Evolutionary conservation across 2,329 filamentous ascomycete genomes (phyloP), one percentile per base, ranked within the genome.

Genomic region (Cladosporium sp.): DNA sequence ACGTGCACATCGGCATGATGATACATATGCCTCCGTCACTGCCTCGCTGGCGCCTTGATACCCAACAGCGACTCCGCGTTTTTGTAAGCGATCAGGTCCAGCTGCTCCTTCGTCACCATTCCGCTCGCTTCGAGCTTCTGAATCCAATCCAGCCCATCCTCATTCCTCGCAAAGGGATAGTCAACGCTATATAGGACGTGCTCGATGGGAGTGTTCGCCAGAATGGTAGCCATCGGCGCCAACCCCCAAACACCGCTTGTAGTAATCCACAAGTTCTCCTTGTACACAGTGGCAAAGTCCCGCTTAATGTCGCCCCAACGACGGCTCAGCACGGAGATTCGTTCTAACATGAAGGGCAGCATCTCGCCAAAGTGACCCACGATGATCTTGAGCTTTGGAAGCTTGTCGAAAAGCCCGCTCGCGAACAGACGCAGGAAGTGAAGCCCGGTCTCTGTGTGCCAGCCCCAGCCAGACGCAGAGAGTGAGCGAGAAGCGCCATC

Each of bases 131-230:
- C 68, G 37, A 83, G 63, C 58, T 78, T 74, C 54, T 73, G 61
- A 14, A 82, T 64, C 63, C 76, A 84, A 31, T 66, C 67, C 50
- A 72, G 61, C 0, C 79, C 81, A 11, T 73, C 72, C 53, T 76
- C 72, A 50, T 75, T 82, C 49, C 63, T 69, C 50, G 70, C 71
- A 52, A 82, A 83, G 0, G 80, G 81, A 59, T 82, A 82, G 59
- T 83, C 80, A 6, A 83, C 75, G 56, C 77, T 81, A 59, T 77
- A 83, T 61, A 83, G 53, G 4, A 83, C 72, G 28, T 71, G 72
- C 16, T 81, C 77, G 16, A 73, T 69, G 43, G 59, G 63, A 16
- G 63, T 66, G 32, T 64, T 67, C 46, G 57, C 59, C 43, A 74
- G 56, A 37, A 73, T 63, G 54, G 66, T 70, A 40, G 70, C 68